phyloP scores from a whole-genome alignment of 768 basidiomycete genomes.

The Fomitopsis pulvina region DNA sequence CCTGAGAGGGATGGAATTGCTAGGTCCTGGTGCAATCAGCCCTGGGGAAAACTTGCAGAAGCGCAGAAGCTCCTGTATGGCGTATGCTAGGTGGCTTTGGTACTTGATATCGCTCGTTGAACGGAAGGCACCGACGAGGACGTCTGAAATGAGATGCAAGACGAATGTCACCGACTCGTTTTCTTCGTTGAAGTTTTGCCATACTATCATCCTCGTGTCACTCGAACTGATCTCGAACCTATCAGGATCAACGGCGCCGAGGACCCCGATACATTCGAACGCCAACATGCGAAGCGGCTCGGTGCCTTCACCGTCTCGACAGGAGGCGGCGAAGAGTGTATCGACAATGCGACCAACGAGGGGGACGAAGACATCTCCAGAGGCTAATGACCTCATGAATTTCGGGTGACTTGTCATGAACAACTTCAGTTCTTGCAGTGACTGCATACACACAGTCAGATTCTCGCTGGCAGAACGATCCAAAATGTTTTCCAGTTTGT shows the following conservation, averaged over 20 bases:
- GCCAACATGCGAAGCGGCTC: slow-evolving; percentile 64
- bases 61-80: slow-evolving; percentile 83
- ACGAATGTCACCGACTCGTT: slow-evolving; percentile 74
- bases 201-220: slow-evolving; percentile 63
- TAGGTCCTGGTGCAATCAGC: slow-evolving; percentile 51
- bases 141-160: slow-evolving; percentile 75
- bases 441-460: slow-evolving; percentile 63
- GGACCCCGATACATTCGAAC: slow-evolving; percentile 84
- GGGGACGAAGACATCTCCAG: slow-evolving; percentile 84
- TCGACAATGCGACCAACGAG: slow-evolving; percentile 62
- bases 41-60: slow-evolving; percentile 82
- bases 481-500: slow-evolving; percentile 59
- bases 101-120: slow-evolving; percentile 93
- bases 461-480: slow-evolving; percentile 78
- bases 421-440: slow-evolving; percentile 66
- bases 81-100: slow-evolving; percentile 83
- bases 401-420: slow-evolving; percentile 52
- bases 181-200: slow-evolving; percentile 76
- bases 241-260: slow-evolving; percentile 95
- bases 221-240: slow-evolving; percentile 62
- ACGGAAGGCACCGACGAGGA: slow-evolving; percentile 85
- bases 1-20: slow-evolving; percentile 49
- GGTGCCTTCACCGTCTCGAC: slow-evolving; percentile 71
- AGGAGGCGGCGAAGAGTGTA: slow-evolving; percentile 60
- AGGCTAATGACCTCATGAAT: slow-evolving; percentile 55